Evolutionary conservation across 441 rosid species (phyloP).

Genomic region (Arabidopsis hybrid): DNA sequence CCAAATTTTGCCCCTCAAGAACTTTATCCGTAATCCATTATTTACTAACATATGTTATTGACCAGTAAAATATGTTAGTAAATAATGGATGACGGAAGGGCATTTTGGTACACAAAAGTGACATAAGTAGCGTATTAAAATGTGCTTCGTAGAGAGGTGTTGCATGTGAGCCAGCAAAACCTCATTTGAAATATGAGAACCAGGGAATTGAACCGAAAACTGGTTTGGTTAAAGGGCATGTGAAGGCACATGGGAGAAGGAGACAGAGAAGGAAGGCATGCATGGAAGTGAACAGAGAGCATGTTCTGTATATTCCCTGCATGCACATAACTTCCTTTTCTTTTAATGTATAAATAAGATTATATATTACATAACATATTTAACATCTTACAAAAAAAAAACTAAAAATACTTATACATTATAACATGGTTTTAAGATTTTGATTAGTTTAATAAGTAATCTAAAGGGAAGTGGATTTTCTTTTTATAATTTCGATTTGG

Average conservation of each 20-base stretch:
- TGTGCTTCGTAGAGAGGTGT: background rate
- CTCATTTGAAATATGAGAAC: conserved; percentile 30
- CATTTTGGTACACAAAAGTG: background rate
- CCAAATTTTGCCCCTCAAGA: background rate
- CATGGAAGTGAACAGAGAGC: conserved; percentile 42
- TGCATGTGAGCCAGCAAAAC: conserved; percentile 40
- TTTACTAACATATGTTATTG: background rate
- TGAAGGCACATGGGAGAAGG: conserved; percentile 46
- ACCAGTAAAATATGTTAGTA: too few species aligned
- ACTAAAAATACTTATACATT: too few species aligned
- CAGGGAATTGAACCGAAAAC: conserved; percentile 28
- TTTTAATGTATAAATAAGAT: background rate
- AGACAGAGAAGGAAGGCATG: conserved; percentile 39
- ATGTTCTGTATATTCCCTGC: conserved; percentile 51
- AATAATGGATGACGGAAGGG: background rate
- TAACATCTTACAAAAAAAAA: too few species aligned
- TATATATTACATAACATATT: too few species aligned
- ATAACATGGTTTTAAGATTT: conserved; percentile 2
- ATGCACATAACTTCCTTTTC: conserved; percentile 33
- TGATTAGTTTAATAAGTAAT: background rate
- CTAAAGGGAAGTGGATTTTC: background rate
- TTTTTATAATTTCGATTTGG: conserved; percentile 40
- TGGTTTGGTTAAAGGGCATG: conserved; percentile 34
- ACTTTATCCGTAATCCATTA: background rate
- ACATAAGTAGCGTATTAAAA: background rate